These are phyloP conservation scores for Clitoria ternatea DNA, from an alignment of 306 rosid genomes.

Conservation along the genomic window DNA sequence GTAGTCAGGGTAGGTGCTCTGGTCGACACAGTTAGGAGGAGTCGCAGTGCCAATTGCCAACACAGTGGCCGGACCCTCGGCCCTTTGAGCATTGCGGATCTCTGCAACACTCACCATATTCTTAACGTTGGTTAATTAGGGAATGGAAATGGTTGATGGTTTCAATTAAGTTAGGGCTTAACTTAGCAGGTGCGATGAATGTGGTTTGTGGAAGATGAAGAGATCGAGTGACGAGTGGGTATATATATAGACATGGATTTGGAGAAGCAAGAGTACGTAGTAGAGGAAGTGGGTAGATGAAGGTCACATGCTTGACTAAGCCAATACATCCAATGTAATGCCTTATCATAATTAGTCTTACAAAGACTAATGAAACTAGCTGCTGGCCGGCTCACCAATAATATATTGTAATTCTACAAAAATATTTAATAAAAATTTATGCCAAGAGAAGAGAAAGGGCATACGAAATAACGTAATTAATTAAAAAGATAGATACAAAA, in stretches of 20 bases:
- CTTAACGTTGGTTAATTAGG: neutral
- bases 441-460: too few species aligned
- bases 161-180: neutral
- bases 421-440: too few species aligned
- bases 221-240: too few species aligned
- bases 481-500: too few species aligned
- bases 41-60: conserved; percentile 61
- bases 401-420: too few species aligned
- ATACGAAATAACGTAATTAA: too few species aligned
- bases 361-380: neutral
- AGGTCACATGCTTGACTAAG: neutral
- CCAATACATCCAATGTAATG: too few species aligned
- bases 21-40: conserved; percentile 50
- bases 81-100: conserved; percentile 53
- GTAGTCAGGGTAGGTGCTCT: conserved; percentile 50
- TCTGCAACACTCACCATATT: conserved; percentile 34
- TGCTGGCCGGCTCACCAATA: neutral
- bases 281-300: neutral
- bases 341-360: too few species aligned
- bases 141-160: neutral
- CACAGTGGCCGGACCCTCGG: conserved; percentile 59
- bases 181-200: too few species aligned
- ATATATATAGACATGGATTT: neutral
- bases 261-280: too few species aligned
- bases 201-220: neutral